Base-by-base conservation (phyloP, 495 filamentous ascomycete species). In the Neurospora sublineolata region DNA sequence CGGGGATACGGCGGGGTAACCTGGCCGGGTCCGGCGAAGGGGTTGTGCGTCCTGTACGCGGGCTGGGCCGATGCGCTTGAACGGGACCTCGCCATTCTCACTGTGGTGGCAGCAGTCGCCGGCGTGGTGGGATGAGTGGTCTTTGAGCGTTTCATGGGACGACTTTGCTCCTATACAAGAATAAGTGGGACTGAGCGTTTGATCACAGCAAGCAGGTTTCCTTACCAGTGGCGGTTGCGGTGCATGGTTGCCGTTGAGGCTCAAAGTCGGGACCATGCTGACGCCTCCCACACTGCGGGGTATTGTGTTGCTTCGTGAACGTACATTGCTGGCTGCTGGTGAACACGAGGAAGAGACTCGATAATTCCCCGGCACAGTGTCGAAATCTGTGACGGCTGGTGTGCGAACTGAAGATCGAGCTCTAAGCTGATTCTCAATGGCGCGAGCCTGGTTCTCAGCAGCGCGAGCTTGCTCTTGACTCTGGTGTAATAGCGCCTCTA, bases 61-160 rank as follows among this genome's bases (percentile, higher is more conserved):
- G 27, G 52, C 52, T 64, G 37, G 20, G 72, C 30, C n/a, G 76
- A 73, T 11, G 73, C 60, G 69, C 41, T 76, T 6, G 78, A 80
- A 58, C 58, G 74, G 27, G 79, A 79, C 33, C 79, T 71, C 73
- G 72, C 73, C 79, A 81, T 80, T 42, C 69, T 73, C 20, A 68
- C 68, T 3, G 72, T 41, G 7, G 73, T n/a, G 2, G 74, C 73
- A n/a, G 76, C 67, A 16, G 60, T 37, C 12, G 38, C 68, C 46
- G 27, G 72, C 36, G 12, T 70, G 46, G 30, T 52, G n/a, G 60
- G 30, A 70, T 80, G 79, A 3, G 75, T 73, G 3, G 79, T 81
- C 68, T 77, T 81, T 27, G 78, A 76, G 11, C 78, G 72, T 71
- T 81, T 81, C 78, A 80, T 76, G 60, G 78, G 77, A 11, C 77